Evolutionary conservation across 1,284 basidiomycete genomes (phyloP).

Genomic region (Naganishia sp.): DNA sequence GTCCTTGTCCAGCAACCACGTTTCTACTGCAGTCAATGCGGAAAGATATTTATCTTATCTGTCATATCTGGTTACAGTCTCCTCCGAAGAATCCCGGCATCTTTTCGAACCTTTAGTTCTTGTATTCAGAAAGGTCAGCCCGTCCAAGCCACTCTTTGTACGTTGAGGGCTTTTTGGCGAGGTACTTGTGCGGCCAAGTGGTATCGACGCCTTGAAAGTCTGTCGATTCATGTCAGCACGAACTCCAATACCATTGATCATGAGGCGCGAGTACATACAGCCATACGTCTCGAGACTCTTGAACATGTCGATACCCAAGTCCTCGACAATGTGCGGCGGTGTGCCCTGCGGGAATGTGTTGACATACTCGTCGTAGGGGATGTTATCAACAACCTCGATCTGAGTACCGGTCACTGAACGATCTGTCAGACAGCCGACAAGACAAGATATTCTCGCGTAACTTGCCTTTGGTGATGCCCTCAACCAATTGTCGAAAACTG

Average conservation of each 20-base stretch:
- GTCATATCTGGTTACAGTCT: no score
- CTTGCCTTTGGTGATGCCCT: slow-evolving; percentile 9
- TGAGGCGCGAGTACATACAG: background rate
- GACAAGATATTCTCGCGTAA: background rate
- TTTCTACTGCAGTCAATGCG: no score
- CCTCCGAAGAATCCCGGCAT: no score
- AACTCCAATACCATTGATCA: background rate
- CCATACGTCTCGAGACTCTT: background rate
- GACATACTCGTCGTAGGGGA: slow-evolving; percentile 9
- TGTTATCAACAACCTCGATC: slow-evolving; percentile 20
- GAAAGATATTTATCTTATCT: no score
- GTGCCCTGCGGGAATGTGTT: slow-evolving; percentile 14
- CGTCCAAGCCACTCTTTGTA: slow-evolving; percentile 18
- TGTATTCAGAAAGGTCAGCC: slow-evolving; percentile 21
- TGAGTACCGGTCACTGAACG: slow-evolving; percentile 3
- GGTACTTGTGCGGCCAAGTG: slow-evolving; percentile 23
- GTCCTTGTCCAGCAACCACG: no score
- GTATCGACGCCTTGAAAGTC: slow-evolving; percentile 19
- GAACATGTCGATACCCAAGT: slow-evolving; percentile 19
- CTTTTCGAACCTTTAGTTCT: background rate
- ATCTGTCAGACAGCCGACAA: background rate
- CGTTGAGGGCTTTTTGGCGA: slow-evolving; percentile 20
- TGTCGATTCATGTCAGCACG: background rate
- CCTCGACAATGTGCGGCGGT: slow-evolving; percentile 15
- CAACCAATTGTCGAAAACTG: background rate